Evolutionary conservation across 208 protist species (phyloP), one percentile per base, ranked within the genome.

Genomic region (Trypanosoma cruzi): DNA sequence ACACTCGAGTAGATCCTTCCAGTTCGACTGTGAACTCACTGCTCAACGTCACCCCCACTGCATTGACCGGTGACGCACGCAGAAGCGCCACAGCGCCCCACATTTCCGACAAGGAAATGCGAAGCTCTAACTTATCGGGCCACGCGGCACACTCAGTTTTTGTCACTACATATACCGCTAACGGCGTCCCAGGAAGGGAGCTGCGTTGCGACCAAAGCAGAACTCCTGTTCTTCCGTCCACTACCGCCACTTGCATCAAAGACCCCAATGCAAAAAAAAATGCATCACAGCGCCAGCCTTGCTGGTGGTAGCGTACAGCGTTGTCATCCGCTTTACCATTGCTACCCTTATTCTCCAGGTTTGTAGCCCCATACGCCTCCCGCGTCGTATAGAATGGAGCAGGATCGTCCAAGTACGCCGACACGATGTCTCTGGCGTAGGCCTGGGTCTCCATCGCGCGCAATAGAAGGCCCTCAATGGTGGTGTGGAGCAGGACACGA

Each of bases 401-500:
- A 32, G 36, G 37, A 34, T 52, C n/a, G 1, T 52, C 16, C 10
- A 63, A 16, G 31, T 52, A 63, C 4, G 6, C 7, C 7, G 37
- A 52, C 3, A 50, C 58, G 20, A 63, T 14, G 31, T 22, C 32
- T n/a, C 10, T 2, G 8, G 18, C 22, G 28, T 63, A 63, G 7
- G 40, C 3, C 18, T 18, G 34, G 18, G 20, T 52, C 37, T 44
- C 18, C n/a, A 63, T 11, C 28, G 61, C 61, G 7, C 13, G 14
- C 10, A 26, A 46, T 18, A 66, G 48, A 24, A 68, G 5, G 44
- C 16, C 52, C 34, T 18, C 34, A 11, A 44, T 10, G 22, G 63
- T 60, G n/a, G 26, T 46, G 28, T 71, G 66, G 50, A 71, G 63
- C n/a, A 71, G 29, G 18, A 71, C 1, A 26, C 57, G 66, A 22